These are phyloP conservation scores for Salix koriyanagi DNA, from an alignment of 345 rosid genomes.

Conservation along the genomic window DNA sequence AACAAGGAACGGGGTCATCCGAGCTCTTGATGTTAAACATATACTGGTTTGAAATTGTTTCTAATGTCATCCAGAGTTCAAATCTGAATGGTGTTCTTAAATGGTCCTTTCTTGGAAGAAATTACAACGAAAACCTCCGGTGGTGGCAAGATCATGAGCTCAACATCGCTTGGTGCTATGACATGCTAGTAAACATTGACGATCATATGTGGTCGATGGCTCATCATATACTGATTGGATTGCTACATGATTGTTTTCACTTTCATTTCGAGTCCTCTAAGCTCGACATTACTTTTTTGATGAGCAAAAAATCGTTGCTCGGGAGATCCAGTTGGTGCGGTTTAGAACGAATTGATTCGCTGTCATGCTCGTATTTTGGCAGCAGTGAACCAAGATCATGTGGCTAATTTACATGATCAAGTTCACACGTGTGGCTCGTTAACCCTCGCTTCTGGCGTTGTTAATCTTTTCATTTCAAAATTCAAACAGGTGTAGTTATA, in stretches of 20 bases:
- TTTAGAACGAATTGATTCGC: not conserved
- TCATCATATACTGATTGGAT: not conserved
- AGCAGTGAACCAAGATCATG: not conserved
- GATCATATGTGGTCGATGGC: not conserved
- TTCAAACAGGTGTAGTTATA: no score
- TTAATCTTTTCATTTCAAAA: no score
- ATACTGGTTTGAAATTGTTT: not conserved
- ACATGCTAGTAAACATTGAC: not conserved
- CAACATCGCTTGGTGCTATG: not conserved
- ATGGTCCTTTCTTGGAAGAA: not conserved
- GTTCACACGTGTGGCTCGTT: not conserved
- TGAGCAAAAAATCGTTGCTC: not conserved
- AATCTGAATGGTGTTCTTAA: not conserved
- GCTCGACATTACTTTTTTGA: not conserved
- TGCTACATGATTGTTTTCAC: not conserved
- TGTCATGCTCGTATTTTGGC: not conserved
- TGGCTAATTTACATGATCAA: not conserved
- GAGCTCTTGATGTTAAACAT: not conserved
- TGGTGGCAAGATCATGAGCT: not conserved
- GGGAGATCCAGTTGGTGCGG: not conserved
- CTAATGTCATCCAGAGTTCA: not conserved
- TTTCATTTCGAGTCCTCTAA: not conserved
- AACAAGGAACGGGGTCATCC: not conserved
- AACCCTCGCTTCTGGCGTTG: no score
- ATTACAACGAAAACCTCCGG: not conserved